Percentiles rank a stretch among this genome's conserved stretches.
Conservation (phyloP, 2,329 filamentous ascomycete species). For the Calonectria ilicicola region DNA sequence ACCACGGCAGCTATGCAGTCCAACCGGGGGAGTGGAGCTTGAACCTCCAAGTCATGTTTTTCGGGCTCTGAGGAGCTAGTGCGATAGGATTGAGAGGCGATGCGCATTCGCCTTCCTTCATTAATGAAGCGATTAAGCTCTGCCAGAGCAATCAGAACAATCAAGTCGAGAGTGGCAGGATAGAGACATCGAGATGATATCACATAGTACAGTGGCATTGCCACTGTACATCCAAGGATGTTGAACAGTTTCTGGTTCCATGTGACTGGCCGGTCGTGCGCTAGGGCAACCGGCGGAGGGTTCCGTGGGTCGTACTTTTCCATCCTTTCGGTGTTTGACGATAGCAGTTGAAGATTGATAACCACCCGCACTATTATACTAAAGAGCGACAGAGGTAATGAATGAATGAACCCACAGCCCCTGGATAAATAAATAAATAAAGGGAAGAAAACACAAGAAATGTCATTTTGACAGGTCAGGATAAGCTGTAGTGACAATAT, state of each 20-base stretch:
- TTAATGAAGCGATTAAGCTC: slow-evolving; percentile 10
- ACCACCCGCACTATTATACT: background rate
- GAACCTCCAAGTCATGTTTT: background rate
- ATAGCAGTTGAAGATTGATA: background rate
- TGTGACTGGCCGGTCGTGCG: background rate
- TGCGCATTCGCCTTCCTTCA: background rate
- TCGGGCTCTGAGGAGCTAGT: background rate
- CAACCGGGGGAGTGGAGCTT: slow-evolving; percentile 12
- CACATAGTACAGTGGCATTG: background rate
- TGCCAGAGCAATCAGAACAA: background rate
- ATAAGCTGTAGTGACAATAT: background rate
- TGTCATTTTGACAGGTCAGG: background rate
- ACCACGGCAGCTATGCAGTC: slow-evolving; percentile 40
- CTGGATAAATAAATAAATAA: background rate
- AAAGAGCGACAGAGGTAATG: too few species aligned
- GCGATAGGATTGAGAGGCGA: background rate
- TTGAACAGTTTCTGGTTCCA: slow-evolving; percentile 6
- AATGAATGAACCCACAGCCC: too few species aligned
- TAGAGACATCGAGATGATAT: background rate
- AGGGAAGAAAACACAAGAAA: background rate
- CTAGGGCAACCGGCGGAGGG: background rate
- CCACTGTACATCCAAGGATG: background rate
- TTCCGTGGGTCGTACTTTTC: background rate
- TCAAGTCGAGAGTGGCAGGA: background rate
- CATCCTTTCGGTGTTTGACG: background rate